A percentile compares a stretch with the other conserved stretches of the same genome.
phyloP scores from a whole-genome alignment of 2,329 filamentous ascomycete genomes.

The Thermoascus crustaceus region DNA sequence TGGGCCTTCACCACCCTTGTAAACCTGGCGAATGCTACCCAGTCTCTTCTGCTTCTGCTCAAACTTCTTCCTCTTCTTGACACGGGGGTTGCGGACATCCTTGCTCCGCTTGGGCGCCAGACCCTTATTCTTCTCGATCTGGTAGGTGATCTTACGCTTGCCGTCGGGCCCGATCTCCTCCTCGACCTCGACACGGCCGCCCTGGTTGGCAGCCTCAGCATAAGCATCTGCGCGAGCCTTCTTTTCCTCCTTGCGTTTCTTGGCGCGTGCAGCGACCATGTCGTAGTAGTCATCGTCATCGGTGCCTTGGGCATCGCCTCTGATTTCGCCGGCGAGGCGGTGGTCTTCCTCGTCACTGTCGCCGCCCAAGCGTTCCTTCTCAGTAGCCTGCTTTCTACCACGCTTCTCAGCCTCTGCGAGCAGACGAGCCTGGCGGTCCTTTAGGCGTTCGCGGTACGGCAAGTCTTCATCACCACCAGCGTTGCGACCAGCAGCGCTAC shows the following conservation, averaged over 20 bases:
- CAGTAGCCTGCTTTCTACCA: slow-evolving; percentile 55
- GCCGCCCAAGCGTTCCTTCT: slow-evolving; percentile 61
- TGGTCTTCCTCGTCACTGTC: slow-evolving; percentile 60
- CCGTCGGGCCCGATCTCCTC: slow-evolving; percentile 71
- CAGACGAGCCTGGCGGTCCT: slow-evolving; percentile 76
- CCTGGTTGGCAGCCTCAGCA: slow-evolving; percentile 46
- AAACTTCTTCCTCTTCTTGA: slow-evolving; percentile 97
- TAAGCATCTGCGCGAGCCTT: slow-evolving; percentile 57
- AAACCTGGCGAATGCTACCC: slow-evolving; percentile 73
- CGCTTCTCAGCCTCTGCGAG: slow-evolving; percentile 82
- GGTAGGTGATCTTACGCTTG: slow-evolving; percentile 85
- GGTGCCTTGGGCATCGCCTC: slow-evolving; percentile 29
- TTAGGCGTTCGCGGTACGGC: slow-evolving; percentile 79
- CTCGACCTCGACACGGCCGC: slow-evolving; percentile 54
- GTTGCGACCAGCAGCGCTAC: slow-evolving; percentile 55
- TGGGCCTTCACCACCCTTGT: slow-evolving; percentile 74
- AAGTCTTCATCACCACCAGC: slow-evolving; percentile 50
- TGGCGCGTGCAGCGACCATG: slow-evolving; percentile 59
- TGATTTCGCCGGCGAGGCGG: slow-evolving; percentile 44
- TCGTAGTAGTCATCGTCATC: slow-evolving; percentile 66
- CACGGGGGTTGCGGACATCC: slow-evolving; percentile 86
- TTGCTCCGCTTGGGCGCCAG: slow-evolving; percentile 84
- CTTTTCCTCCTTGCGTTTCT: slow-evolving; percentile 60
- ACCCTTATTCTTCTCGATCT: slow-evolving; percentile 97
- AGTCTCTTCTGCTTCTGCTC: slow-evolving; percentile 98